A percentile compares a stretch with the other conserved stretches of the same genome.
phyloP scores from a whole-genome alignment of 768 basidiomycete genomes.

The Baorangia bicolor region DNA sequence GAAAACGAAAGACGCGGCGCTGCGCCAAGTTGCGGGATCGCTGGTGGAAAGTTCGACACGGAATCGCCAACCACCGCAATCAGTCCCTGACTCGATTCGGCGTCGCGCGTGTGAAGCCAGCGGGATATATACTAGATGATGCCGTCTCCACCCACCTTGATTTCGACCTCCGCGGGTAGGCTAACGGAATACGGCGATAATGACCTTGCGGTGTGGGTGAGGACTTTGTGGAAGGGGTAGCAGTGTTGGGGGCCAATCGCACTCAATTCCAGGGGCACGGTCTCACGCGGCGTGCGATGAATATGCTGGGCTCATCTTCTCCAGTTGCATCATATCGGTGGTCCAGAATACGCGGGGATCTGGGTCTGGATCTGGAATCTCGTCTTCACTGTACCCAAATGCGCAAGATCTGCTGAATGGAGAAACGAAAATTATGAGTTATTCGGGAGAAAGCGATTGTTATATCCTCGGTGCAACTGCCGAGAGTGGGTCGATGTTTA shows the following conservation, averaged over 20 bases:
- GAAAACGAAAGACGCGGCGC: neutral
- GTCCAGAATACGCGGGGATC: neutral
- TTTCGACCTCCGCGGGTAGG: neutral
- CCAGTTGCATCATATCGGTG: neutral
- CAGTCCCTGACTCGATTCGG: neutral
- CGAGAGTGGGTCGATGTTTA: neutral
- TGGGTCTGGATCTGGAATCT: neutral
- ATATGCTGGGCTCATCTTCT: neutral
- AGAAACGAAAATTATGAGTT: neutral
- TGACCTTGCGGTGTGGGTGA: neutral
- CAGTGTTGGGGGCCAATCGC: neutral
- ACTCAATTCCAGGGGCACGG: neutral
- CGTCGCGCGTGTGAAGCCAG: neutral
- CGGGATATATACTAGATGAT: neutral
- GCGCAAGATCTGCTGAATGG: neutral
- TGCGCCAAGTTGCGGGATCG: neutral
- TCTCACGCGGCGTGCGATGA: neutral
- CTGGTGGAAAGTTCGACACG: conserved; percentile 1
- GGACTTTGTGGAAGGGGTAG: neutral
- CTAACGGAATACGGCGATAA: neutral
- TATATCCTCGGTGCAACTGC: neutral
- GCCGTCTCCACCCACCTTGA: neutral
- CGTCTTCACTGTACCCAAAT: neutral
- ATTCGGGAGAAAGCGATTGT: neutral
- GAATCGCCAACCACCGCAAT: neutral